These are phyloP conservation scores for Prunus mume DNA, from an alignment of 306 rosid species.

Conservation along the genomic window DNA sequence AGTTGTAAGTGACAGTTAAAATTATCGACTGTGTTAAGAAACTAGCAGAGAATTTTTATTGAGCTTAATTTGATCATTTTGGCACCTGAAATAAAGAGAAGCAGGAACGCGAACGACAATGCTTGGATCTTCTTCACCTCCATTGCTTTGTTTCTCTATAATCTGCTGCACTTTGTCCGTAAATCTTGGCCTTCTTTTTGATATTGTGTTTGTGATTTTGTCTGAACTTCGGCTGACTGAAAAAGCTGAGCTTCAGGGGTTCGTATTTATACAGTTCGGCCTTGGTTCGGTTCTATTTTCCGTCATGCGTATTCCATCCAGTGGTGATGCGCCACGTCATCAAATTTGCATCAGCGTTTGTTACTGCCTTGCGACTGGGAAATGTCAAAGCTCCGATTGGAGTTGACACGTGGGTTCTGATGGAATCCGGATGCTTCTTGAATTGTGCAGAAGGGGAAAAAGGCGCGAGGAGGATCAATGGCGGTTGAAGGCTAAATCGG, in stretches of 20 bases:
- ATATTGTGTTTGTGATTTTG: too few species aligned
- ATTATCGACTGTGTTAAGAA: neutral
- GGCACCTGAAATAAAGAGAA: conserved; percentile 39
- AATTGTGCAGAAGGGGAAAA: neutral
- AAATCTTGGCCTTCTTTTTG: neutral
- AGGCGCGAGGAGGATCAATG: neutral
- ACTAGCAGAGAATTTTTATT: neutral
- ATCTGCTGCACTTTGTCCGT: neutral
- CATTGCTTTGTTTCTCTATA: neutral
- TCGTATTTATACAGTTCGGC: neutral
- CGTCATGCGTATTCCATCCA: conserved; percentile 22
- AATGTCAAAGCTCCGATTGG: neutral
- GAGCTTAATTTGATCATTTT: neutral
- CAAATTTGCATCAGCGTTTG: neutral
- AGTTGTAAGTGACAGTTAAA: too few species aligned
- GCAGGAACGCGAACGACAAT: conserved; percentile 20
- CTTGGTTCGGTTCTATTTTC: neutral
- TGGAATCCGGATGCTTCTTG: conserved; percentile 25
- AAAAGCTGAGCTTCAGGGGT: neutral
- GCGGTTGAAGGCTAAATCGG: neutral
- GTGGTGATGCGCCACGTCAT: conserved; percentile 6
- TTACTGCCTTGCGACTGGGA: neutral
- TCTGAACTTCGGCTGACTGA: neutral
- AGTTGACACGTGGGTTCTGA: neutral
- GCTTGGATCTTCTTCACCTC: conserved; percentile 20